Conservation (phyloP, 164 flowering plant species). For the Santalum album region DNA sequence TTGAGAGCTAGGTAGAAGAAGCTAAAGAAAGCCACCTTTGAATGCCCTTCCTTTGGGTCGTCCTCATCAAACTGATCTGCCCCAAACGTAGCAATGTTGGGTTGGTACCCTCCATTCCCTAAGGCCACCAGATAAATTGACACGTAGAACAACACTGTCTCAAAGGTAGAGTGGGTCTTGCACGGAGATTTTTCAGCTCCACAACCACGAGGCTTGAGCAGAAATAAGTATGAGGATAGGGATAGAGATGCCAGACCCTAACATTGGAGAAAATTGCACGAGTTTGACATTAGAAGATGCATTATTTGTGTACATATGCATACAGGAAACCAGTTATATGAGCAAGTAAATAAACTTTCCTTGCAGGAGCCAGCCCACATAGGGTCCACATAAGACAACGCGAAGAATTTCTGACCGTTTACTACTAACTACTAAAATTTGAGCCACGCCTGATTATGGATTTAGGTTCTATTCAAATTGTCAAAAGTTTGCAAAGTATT, state of each 20-base stretch:
- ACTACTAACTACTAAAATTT: too few species aligned
- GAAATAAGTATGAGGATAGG: constrained; percentile 51
- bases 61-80: constrained; percentile 91
- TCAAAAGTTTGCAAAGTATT: too few species aligned
- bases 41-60: constrained; percentile 46
- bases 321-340: too few species aligned
- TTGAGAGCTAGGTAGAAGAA: constrained; percentile 84
- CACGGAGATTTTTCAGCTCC: constrained; percentile 43
- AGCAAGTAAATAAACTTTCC: too few species aligned
- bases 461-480: too few species aligned
- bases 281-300: too few species aligned
- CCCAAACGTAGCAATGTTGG: constrained; percentile 88
- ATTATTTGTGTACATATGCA: too few species aligned
- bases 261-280: too few species aligned
- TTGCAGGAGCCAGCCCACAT: too few species aligned
- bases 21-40: constrained; percentile 85
- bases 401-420: too few species aligned
- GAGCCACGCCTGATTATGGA: too few species aligned
- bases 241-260: constrained; percentile 72
- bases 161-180: constrained; percentile 39
- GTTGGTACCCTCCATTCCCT: constrained; percentile 97
- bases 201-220: constrained; percentile 71
- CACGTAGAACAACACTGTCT: constrained; percentile 52
- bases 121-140: constrained; percentile 71
- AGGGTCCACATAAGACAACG: too few species aligned